Base-by-base conservation (phyloP, 139 green algal genomes). In the Medakamo hakoo region DNA sequence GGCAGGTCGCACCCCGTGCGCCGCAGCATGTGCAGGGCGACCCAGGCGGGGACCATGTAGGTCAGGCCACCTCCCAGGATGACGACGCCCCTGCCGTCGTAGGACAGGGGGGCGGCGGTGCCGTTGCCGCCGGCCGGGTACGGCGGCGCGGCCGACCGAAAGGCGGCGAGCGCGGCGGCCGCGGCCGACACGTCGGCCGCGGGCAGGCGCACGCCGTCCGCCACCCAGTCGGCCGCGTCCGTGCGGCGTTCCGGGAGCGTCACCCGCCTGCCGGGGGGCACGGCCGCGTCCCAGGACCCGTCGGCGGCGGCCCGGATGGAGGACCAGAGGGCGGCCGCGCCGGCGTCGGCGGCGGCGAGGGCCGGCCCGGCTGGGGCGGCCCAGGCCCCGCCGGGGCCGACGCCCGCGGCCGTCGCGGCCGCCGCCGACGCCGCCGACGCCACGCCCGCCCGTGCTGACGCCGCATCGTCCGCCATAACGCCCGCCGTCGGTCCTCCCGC, bases 31-130 rank as follows among this genome's bases (percentile, higher is more conserved):
- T 78, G 66, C 25, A 82, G 40, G 59, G 31, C 73, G 23, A 75
- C 62, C 76, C 76, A 82, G 19, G 73, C 68, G 21, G 70, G 66
- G 30, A 77, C 68, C 57, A 82, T 71, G 66, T 82, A 82, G 1
- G 57, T 61, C 27, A 78, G 21, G 21, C 71, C 68, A 18, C 76
- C 76, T 2, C 63, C 68, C 27, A 82, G 61, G 24, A 77, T 78
- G 16, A 74, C 70, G 30, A 82, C 30, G 3, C 76, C 76, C 0
- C 63, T 58, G 24, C 73, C 76, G 9, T 55, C 20, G 55, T 72
- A 76, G 28, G n/a, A 14, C n/a, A n/a, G n/a, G 21, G n/a, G 30
- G 5, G 59, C 3, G 14, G 30, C 30, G 23, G 4, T 22, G 22
- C 59, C 22, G 23, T n/a, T n/a, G 28, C 3, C 9, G 2, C 19